Base-by-base conservation (phyloP, 2,329 filamentous ascomycete species). In the Ophiostoma sp. region DNA sequence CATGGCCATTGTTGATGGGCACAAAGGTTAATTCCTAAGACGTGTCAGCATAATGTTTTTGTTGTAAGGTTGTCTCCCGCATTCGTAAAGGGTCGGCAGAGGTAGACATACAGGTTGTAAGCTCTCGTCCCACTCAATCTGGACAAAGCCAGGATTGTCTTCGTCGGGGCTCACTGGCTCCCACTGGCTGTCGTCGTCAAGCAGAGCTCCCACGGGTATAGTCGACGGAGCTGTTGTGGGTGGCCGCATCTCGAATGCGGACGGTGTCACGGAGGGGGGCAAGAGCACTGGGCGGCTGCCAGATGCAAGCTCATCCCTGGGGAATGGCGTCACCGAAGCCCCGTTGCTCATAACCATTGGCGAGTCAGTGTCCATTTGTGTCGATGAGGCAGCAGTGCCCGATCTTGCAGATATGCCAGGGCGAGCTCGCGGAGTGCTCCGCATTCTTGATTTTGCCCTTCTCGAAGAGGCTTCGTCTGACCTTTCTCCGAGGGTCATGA, bases 401-500 rank as follows among this genome's bases (percentile, higher is more conserved):
- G 71, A 44, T 1, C 17, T 27, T 17, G 67, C 57, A 15, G 64
- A 48, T 0, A 70, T 23, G 4, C 39, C 27, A 1, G 69, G 64
- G 11, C 44, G 35, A 15, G 62, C 31, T 13, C 33, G 20, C 15
- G 70, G 64, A 1, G 60, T 41, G 31, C 64, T 67, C 1, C 54
- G 70, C 33, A 72, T 64, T 7, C 71, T 67, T 11, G 68, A 17
- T 1, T 60, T 71, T 72, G 65, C 23, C 36, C 74, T 60, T 71
- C 80, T 79, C 35, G 70, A 72, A 15, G 67, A n/a, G 75, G 79
- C 69, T 75, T 82, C 69, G 76, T 79, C 74, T 75, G 82, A 71
- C 83, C 69, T 82, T 74, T 93, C 90, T 17, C 91, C 91, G 10
- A 90, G 87, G 0, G 91, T 94, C 90, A 93, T 94, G 72, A 94